Evolutionary conservation across 441 rosid species (phyloP).

Genomic region (Gossypium trilobum): DNA sequence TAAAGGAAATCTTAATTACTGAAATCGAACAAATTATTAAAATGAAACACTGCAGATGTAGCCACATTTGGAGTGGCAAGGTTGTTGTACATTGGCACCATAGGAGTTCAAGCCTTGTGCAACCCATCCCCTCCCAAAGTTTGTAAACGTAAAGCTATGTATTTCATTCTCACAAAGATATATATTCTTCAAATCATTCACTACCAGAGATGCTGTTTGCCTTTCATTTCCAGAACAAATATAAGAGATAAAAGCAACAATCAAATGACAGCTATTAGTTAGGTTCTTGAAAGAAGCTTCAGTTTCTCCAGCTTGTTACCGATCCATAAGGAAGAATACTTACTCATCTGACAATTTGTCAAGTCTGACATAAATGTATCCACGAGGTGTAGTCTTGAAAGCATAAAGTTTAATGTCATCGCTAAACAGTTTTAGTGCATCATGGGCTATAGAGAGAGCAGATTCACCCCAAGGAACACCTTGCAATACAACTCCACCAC

Average conservation of each 20-base stretch:
- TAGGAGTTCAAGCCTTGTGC: no score
- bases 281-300: neutral
- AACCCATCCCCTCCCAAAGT: no score
- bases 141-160: neutral
- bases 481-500: constrained; percentile 75
- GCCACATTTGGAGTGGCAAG: no score
- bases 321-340: constrained; percentile 12
- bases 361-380: constrained; percentile 64
- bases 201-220: neutral
- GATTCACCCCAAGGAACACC: constrained; percentile 68
- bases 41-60: neutral
- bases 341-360: constrained; percentile 72
- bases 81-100: no score
- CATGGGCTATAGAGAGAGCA: constrained; percentile 53
- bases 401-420: constrained; percentile 54
- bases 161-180: neutral
- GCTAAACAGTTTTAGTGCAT: constrained; percentile 41
- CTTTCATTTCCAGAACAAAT: neutral
- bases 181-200: neutral
- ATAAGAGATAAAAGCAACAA: neutral
- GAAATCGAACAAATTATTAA: neutral
- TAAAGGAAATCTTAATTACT: neutral
- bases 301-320: neutral
- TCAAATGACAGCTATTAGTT: neutral
- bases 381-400: constrained; percentile 71